Conservation (phyloP, 139 green algal genomes). For the Picochlorum sp. region DNA sequence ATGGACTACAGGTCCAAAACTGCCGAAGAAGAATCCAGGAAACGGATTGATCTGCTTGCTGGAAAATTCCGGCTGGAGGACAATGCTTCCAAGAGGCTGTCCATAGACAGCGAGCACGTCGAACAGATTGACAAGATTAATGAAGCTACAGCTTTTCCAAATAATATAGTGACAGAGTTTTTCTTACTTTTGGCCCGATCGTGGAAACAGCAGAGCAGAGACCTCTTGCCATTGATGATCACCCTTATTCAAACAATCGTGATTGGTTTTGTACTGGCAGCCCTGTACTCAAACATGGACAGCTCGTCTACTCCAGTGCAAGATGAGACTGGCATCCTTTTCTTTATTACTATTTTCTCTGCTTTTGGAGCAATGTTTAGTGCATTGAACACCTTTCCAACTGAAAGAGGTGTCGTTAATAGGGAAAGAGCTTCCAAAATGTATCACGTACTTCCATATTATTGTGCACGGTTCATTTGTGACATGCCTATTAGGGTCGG, state of each 20-base stretch:
- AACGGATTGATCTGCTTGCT: slow-evolving; percentile 12
- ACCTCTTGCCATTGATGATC: slow-evolving; percentile 6
- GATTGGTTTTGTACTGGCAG: slow-evolving; percentile 23
- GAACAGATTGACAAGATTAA: neutral
- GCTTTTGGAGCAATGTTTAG: slow-evolving; percentile 18
- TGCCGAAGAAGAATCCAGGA: slow-evolving; percentile 2
- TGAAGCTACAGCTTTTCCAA: slow-evolving; percentile 4
- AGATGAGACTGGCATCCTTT: slow-evolving; percentile 23
- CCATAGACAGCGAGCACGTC: neutral
- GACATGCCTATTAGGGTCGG: slow-evolving; percentile 26
- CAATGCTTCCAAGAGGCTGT: neutral
- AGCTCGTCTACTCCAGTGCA: slow-evolving; percentile 5
- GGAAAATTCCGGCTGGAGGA: slow-evolving; percentile 1
- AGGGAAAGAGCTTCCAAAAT: slow-evolving; percentile 19
- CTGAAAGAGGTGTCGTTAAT: slow-evolving; percentile 3
- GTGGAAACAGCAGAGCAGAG: neutral
- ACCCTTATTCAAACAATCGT: slow-evolving; percentile 10
- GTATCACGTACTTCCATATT: slow-evolving; percentile 42
- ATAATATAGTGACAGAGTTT: slow-evolving; percentile 8
- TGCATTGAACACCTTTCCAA: slow-evolving; percentile 28
- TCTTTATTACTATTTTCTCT: slow-evolving; percentile 22
- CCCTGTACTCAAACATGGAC: slow-evolving; percentile 27
- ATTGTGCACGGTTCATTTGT: slow-evolving; percentile 32
- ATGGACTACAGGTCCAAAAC: slow-evolving; percentile 15
- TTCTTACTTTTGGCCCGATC: slow-evolving; percentile 4